A percentile compares a stretch with the other conserved stretches of the same genome.
Evolutionary conservation across 2,329 filamentous ascomycete genomes (phyloP).

Genomic region (Colletotrichum sansevieriae): DNA sequence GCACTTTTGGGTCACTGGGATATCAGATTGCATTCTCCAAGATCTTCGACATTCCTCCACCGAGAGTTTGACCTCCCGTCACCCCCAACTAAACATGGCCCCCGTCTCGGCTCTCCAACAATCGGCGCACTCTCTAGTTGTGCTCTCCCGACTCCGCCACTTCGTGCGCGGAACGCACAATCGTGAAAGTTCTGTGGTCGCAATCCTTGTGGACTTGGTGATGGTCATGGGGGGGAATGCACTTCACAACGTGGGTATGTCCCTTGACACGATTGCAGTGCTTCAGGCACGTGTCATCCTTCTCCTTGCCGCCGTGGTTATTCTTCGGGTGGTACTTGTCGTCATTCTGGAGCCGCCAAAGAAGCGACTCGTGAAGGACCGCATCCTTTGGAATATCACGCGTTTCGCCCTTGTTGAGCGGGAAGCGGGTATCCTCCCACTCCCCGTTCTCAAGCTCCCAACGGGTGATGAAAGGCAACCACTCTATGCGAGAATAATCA

Average conservation of each 20-base stretch:
- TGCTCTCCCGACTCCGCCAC: not conserved
- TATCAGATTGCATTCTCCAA: not conserved
- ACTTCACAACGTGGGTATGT: slow-evolving; percentile 3
- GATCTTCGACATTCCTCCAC: not conserved
- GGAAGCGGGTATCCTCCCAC: slow-evolving; percentile 54
- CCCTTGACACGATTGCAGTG: slow-evolving; percentile 5
- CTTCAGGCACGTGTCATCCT: slow-evolving; percentile 51
- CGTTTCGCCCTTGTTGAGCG: slow-evolving; percentile 52
- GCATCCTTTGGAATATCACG: slow-evolving; percentile 57
- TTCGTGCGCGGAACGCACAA: not conserved
- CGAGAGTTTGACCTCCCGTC: too few relatives aligned
- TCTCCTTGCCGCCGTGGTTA: slow-evolving; percentile 50
- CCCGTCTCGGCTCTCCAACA: not conserved
- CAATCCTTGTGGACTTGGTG: not conserved
- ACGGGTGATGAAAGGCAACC: slow-evolving; percentile 55
- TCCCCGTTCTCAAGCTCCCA: slow-evolving; percentile 53
- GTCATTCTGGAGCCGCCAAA: slow-evolving; percentile 51
- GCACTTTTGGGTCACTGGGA: too few relatives aligned
- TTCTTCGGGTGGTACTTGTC: slow-evolving; percentile 49
- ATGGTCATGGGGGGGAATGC: slow-evolving; percentile 5
- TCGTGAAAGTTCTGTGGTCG: slow-evolving; percentile 23
- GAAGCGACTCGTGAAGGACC: slow-evolving; percentile 54
- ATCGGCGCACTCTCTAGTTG: not conserved
- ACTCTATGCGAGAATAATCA: slow-evolving; percentile 47
- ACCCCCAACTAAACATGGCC: too few relatives aligned